Conservation (phyloP, 768 basidiomycete genomes). For the Agaricus subrufescens region DNA sequence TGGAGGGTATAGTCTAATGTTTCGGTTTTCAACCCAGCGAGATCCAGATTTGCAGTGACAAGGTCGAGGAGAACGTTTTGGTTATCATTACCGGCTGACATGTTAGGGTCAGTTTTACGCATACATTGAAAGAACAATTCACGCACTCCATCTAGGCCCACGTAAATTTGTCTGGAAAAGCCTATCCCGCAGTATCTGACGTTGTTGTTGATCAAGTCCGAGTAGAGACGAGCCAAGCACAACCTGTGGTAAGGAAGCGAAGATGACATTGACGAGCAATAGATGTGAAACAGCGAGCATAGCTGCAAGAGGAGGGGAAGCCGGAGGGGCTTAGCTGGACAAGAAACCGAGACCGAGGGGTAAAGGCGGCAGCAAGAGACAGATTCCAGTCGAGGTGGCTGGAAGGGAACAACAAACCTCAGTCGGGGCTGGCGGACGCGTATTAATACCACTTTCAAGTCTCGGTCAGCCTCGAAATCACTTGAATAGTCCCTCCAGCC, state of each 20-base stretch:
- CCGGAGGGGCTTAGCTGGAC: not conserved
- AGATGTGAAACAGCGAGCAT: not conserved
- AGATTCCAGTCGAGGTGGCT: not conserved
- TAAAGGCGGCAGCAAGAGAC: not conserved
- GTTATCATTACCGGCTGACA: slow-evolving; percentile 25
- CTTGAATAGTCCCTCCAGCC: not conserved
- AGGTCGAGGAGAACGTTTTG: slow-evolving; percentile 23
- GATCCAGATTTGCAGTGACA: slow-evolving; percentile 19
- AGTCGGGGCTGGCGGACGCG: not conserved
- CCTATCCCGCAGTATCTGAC: slow-evolving; percentile 22
- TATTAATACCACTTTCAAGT: not conserved
- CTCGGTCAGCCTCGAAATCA: not conserved
- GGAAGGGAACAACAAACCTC: not conserved
- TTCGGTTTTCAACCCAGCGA: slow-evolving; percentile 21
- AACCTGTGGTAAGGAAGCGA: not conserved
- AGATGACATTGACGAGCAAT: not conserved
- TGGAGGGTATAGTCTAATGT: slow-evolving; percentile 20
- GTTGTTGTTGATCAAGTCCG: slow-evolving; percentile 13
- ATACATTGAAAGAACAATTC: not conserved
- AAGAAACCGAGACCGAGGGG: not conserved
- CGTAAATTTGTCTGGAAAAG: slow-evolving; percentile 26
- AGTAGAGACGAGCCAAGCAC: not conserved
- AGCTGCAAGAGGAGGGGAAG: not conserved
- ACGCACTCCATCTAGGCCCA: slow-evolving; percentile 26
- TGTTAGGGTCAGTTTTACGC: not conserved